Evolutionary conservation across 73 alveolate species (phyloP), one percentile per base, ranked within the genome.

Genomic region (Paramecium sexaurelia): DNA sequence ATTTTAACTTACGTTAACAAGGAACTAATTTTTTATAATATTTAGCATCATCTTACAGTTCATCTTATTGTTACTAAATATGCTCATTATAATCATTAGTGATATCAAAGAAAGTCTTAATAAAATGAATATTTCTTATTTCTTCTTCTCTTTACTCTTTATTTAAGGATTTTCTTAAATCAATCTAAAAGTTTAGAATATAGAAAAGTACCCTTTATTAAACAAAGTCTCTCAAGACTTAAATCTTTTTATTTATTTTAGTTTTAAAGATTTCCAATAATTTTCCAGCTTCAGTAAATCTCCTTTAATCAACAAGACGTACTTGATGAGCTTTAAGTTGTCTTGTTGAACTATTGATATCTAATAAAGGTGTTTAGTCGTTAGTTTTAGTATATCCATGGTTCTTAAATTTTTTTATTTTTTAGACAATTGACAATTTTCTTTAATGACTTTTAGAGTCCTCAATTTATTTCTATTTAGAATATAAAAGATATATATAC

Each of bases 271-370:
- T 35, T 1, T 71, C 86, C 20, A 33, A 39, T 36, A 69, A 33
- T 35, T 69, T 69, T 19, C 55, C 55, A 27, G 86, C 86, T 71
- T 71, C 86, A 71, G 86, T 71, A 17, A 71, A 32, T 71, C 86
- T 71, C 15, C 86, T 32, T 37, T 71, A 15, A 35, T 71, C 86
- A 35, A 71, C 55, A 0, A 71, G 32, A 27, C 86, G 55, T 29
- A 71, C 7, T 71, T 71, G 61, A 19, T 71, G 43, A 5, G 56
- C 86, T 17, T 71, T 71, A 17, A 71, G 57, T 71, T 71, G 7
- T 32, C 47, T 61, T 1, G 83, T 61, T 13, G 83, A 61, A 26
- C 83, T 61, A 11, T 61, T 61, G 0, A 61, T 71, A 37, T 71
- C 66, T n/a, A 37, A 71, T 71, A 36, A 71, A 33, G 86, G 55